phyloP scores from a whole-genome alignment of 192 early-diverging fungal genomes.

The Martensiomyces pterosporus region DNA sequence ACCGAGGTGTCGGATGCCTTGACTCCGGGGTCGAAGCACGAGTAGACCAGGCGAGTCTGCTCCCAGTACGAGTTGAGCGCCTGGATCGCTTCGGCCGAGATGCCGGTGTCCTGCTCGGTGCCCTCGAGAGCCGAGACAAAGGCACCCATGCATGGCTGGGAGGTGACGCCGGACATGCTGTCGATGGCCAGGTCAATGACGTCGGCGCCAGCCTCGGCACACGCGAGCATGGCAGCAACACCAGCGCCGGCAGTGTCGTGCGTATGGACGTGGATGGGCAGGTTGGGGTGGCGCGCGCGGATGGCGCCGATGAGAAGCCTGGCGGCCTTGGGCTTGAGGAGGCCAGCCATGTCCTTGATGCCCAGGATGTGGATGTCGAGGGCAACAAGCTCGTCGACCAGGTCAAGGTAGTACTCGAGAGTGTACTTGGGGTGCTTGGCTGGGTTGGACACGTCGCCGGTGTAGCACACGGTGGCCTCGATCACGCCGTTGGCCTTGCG shows the following conservation, averaged over 20 bases:
- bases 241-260: slow-evolving; percentile 98
- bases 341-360: slow-evolving; percentile 96
- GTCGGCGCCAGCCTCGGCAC: slow-evolving; percentile 89
- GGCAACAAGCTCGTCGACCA: slow-evolving; percentile 82
- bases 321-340: slow-evolving; percentile 89
- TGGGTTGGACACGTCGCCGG: slow-evolving; percentile 89
- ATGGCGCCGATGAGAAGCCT: slow-evolving; percentile 83
- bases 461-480: slow-evolving; percentile 90
- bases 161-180: slow-evolving; percentile 92
- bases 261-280: slow-evolving; percentile 94
- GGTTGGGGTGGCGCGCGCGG: slow-evolving; percentile 76
- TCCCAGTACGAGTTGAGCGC: slow-evolving; percentile 95
- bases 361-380: slow-evolving; percentile 90
- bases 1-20: slow-evolving; percentile 86
- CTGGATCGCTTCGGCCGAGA: slow-evolving; percentile 71
- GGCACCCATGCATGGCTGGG: slow-evolving; percentile 97
- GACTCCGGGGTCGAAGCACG: slow-evolving; percentile 92
- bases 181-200: slow-evolving; percentile 91
- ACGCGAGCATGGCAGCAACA: slow-evolving; percentile 91
- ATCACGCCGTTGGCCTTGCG: slow-evolving; percentile 91
- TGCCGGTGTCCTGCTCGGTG: slow-evolving; percentile 79
- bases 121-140: slow-evolving; percentile 80
- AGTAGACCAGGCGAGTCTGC: slow-evolving; percentile 91
- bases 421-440: slow-evolving; percentile 74
- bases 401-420: slow-evolving; percentile 87